Evolutionary conservation across 2,329 filamentous ascomycete genomes (phyloP).

Genomic region (Cyphellophora attinorum): DNA sequence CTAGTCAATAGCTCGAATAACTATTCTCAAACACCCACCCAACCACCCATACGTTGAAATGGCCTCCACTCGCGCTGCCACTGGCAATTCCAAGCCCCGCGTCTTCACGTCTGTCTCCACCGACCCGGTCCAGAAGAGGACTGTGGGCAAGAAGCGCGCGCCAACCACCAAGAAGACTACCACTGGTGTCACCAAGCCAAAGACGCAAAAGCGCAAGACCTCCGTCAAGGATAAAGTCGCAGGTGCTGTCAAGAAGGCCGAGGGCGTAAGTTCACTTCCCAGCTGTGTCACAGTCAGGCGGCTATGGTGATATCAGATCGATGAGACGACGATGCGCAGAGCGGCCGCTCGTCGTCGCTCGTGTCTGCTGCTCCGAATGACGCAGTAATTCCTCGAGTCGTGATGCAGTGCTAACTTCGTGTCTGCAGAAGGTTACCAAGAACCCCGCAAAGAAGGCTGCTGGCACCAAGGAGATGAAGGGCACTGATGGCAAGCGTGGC

Average conservation of each 20-base stretch:
- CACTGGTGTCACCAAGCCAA: constrained; percentile 12
- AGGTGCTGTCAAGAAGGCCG: constrained; percentile 22
- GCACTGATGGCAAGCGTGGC: constrained; percentile 21
- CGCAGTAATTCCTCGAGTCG: no score
- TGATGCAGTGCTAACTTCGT: no score
- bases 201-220: constrained; percentile 15
- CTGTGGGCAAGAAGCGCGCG: constrained; percentile 10
- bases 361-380: no score
- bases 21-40: neutral
- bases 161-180: constrained; percentile 10
- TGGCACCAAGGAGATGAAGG: constrained; percentile 28
- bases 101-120: constrained; percentile 14
- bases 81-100: constrained; percentile 20
- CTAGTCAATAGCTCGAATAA: constrained; percentile 1
- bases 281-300: no score
- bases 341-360: no score
- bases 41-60: constrained; percentile 10
- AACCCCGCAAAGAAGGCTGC: constrained; percentile 31
- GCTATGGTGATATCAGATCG: no score
- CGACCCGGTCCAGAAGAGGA: constrained; percentile 14
- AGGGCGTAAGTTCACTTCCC: no score
- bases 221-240: constrained; percentile 23
- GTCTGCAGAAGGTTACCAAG: constrained; percentile 18
- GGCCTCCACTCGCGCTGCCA: constrained; percentile 21
- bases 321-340: no score